These are phyloP conservation scores for Nakazawaea peltata DNA, from an alignment of 805 yeast species.

Conservation along the genomic window DNA sequence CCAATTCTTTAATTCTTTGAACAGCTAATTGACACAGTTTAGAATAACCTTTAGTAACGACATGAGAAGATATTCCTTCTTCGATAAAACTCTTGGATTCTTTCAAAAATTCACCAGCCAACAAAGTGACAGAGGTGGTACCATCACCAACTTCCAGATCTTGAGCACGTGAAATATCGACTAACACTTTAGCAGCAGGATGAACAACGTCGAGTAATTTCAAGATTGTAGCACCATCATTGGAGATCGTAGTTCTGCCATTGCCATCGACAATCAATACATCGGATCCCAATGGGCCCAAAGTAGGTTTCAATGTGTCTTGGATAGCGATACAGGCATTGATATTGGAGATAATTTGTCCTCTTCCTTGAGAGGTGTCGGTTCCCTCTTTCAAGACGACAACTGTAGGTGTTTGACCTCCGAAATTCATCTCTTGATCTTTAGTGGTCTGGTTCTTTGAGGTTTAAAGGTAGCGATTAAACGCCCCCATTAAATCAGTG, in stretches of 20 bases:
- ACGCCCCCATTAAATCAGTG: no score
- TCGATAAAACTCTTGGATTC: constrained; percentile 88
- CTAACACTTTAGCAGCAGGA: constrained; percentile 96
- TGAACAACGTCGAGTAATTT: constrained; percentile 91
- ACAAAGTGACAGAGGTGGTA: constrained; percentile 88
- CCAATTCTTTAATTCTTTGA: constrained; percentile 61
- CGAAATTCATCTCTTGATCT: constrained; percentile 58
- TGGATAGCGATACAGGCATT: constrained; percentile 97
- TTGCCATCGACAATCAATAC: constrained; percentile 77
- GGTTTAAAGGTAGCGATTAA: no score
- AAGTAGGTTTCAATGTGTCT: constrained; percentile 88
- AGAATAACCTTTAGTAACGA: constrained; percentile 81
- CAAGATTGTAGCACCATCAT: constrained; percentile 96
- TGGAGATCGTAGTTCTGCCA: constrained; percentile 90
- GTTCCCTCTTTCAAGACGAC: constrained; percentile 98
- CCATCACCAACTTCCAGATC: constrained; percentile 99
- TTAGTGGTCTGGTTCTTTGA: background rate
- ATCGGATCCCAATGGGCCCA: constrained; percentile 97
- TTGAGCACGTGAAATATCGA: constrained; percentile 90
- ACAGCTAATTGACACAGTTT: constrained; percentile 76
- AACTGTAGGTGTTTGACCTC: constrained; percentile 94
- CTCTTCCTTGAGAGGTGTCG: constrained; percentile 92
- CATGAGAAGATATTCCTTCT: constrained; percentile 91
- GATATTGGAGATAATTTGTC: constrained; percentile 90
- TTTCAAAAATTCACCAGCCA: constrained; percentile 91